phyloP scores from a whole-genome alignment of 306 rosid species.

The Castanea mollissima region DNA sequence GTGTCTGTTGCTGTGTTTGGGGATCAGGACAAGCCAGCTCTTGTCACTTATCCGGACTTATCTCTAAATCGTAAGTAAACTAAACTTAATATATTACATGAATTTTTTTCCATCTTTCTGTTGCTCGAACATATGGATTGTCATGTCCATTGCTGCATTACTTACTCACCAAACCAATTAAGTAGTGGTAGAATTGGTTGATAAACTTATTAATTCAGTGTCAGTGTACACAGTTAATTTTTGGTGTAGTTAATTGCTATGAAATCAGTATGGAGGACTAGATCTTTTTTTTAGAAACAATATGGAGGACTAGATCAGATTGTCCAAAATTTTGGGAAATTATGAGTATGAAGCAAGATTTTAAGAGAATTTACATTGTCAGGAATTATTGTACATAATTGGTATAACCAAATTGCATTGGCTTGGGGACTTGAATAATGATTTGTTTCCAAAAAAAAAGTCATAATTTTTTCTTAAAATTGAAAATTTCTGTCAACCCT shows the following conservation, averaged over 20 bases:
- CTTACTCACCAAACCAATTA: neutral
- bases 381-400: neutral
- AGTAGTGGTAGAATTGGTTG: neutral
- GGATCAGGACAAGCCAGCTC: conserved; percentile 95
- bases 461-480: neutral
- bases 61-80: conserved; percentile 78
- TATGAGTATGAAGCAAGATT: neutral
- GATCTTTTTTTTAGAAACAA: neutral
- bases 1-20: conserved; percentile 83
- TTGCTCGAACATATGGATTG: neutral
- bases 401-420: neutral
- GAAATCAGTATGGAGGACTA: neutral
- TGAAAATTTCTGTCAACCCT: neutral
- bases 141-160: neutral
- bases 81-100: neutral
- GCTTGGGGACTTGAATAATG: neutral
- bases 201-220: neutral
- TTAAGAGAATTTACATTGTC: neutral
- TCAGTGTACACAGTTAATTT: neutral
- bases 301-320: neutral
- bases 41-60: conserved; percentile 89
- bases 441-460: neutral
- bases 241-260: conserved; percentile 9
- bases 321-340: neutral
- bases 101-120: neutral